Percentiles rank a stretch among this genome's conserved stretches.
Conservation (phyloP, 768 basidiomycete genomes). For the Hygrophorus pudorinus region DNA sequence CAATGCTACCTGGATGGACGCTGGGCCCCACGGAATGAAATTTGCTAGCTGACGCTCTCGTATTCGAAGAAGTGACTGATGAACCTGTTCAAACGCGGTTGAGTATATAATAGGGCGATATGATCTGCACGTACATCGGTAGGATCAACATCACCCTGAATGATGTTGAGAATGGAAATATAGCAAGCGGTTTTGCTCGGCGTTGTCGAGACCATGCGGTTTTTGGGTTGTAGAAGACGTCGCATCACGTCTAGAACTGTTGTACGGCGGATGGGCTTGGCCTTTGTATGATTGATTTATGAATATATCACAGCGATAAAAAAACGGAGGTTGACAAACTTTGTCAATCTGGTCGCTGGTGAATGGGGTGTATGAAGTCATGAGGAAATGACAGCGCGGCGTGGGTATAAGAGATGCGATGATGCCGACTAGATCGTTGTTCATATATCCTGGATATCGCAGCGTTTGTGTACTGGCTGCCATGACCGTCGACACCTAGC, state of each 20-base stretch:
- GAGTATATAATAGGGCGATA: background rate
- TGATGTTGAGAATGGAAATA: conserved; percentile 96
- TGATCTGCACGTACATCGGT: conserved; percentile 55
- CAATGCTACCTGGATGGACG: conserved; percentile 94
- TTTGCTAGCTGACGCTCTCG: conserved; percentile 94
- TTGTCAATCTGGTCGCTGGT: conserved; percentile 96
- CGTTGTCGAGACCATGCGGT: conserved; percentile 94
- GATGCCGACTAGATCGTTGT: conserved; percentile 96
- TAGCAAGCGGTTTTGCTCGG: conserved; percentile 90
- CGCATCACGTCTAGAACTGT: conserved; percentile 99
- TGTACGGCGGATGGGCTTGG: conserved; percentile 90
- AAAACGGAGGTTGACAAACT: conserved; percentile 27
- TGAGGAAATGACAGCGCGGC: conserved; percentile 94
- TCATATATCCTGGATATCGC: conserved; percentile 98
- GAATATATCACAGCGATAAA: background rate
- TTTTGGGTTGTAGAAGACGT: conserved; percentile 93
- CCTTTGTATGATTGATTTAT: conserved; percentile 32
- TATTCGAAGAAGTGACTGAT: conserved; percentile 94
- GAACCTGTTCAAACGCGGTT: conserved; percentile 46
- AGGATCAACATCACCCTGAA: conserved; percentile 97
- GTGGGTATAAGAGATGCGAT: conserved; percentile 96
- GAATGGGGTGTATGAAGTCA: conserved; percentile 98
- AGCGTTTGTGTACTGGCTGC: conserved; percentile 95
- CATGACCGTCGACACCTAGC: conserved; percentile 92
- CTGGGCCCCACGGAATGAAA: conserved; percentile 99